Evolutionary conservation across 768 basidiomycete species (phyloP).

Genomic region (Collybia sordida): DNA sequence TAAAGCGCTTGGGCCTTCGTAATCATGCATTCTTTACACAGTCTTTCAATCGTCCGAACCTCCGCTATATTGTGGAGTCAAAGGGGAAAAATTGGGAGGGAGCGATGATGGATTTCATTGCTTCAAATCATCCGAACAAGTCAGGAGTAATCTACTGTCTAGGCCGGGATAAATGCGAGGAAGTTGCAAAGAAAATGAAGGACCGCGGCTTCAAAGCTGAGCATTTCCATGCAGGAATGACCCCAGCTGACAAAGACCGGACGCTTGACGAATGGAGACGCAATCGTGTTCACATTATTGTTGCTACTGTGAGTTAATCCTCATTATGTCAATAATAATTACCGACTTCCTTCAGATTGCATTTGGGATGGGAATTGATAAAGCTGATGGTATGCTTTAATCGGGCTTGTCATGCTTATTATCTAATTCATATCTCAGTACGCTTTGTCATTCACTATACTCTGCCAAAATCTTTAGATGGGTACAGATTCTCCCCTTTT

Average conservation of each 20-base stretch:
- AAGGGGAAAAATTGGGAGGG: slow-evolving; percentile 44
- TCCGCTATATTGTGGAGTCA: slow-evolving; percentile 66
- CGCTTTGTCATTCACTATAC: slow-evolving; percentile 91
- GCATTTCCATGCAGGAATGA: slow-evolving; percentile 88
- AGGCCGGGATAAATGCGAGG: slow-evolving; percentile 74
- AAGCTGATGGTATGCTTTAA: slow-evolving; percentile 59
- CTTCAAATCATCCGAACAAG: slow-evolving; percentile 49
- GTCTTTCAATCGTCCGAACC: slow-evolving; percentile 94
- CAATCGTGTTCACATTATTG: slow-evolving; percentile 75
- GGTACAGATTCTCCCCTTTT: slow-evolving; percentile 41
- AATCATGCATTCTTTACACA: slow-evolving; percentile 63
- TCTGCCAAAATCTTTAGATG: slow-evolving; percentile 81
- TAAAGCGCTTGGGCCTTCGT: slow-evolving; percentile 60
- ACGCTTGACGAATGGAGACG: slow-evolving; percentile 75
- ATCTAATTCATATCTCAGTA: slow-evolving; percentile 42
- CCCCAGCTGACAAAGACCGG: slow-evolving; percentile 54
- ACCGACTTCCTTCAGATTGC: slow-evolving; percentile 58
- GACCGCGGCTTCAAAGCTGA: slow-evolving; percentile 60
- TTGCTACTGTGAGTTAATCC: slow-evolving; percentile 73
- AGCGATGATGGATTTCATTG: slow-evolving; percentile 72
- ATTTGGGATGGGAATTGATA: slow-evolving; percentile 98
- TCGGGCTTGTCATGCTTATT: background rate
- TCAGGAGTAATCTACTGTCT: slow-evolving; percentile 88
- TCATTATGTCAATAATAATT: slow-evolving; percentile 1
- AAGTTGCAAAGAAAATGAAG: slow-evolving; percentile 67